Conservation (phyloP, 2,329 filamentous ascomycete genomes). For the Trichothecium sympodiale region DNA sequence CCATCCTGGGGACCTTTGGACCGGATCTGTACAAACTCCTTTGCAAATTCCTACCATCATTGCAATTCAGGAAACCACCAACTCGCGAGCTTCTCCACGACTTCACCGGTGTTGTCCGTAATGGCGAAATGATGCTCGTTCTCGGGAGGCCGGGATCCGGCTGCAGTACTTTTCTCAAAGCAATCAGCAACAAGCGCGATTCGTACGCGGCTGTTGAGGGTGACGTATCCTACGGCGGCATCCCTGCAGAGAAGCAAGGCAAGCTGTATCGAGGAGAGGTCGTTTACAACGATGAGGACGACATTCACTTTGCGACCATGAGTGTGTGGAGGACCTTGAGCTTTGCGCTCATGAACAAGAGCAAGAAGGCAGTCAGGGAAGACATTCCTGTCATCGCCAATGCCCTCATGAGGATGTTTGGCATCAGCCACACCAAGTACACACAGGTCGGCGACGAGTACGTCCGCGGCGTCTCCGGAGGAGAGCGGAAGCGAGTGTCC, state of each 20-base stretch:
- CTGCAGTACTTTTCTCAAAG: constrained; percentile 68
- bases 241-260: constrained; percentile 55
- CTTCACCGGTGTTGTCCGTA: constrained; percentile 22
- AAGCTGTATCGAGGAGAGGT: constrained; percentile 65
- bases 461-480: constrained; percentile 65
- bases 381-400: constrained; percentile 60
- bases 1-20: constrained; percentile 67
- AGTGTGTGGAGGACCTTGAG: constrained; percentile 70
- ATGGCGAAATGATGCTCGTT: constrained; percentile 26
- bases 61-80: constrained; percentile 11
- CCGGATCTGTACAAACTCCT: constrained; percentile 64
- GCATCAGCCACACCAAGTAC: constrained; percentile 63
- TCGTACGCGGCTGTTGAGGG: constrained; percentile 57
- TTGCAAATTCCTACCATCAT: constrained; percentile 12
- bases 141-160: constrained; percentile 64
- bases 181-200: constrained; percentile 58
- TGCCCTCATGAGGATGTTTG: constrained; percentile 66
- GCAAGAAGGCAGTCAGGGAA: constrained; percentile 50
- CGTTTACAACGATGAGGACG: constrained; percentile 69
- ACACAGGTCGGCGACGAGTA: constrained; percentile 66
- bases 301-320: constrained; percentile 61
- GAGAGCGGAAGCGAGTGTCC: constrained; percentile 69
- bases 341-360: constrained; percentile 68
- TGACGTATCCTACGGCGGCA: constrained; percentile 61
- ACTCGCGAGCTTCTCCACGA: constrained; percentile 17